Conservation (phyloP, 2,329 filamentous ascomycete species). For the Epichloe elymi region DNA sequence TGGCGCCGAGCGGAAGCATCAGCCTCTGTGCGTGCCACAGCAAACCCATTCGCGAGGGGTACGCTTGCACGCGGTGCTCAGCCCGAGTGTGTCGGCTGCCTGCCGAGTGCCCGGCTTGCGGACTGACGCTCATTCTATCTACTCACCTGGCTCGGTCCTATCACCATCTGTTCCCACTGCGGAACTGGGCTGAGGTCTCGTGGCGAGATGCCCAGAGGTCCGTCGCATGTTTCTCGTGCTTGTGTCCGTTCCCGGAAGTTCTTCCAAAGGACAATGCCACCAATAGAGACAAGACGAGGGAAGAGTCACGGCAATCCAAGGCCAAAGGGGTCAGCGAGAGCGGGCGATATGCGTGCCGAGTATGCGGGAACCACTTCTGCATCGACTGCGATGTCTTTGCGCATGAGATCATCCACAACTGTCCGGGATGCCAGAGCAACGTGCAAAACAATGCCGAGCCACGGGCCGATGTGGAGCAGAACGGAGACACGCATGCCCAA, state of each 20-base stretch:
- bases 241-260: constrained; percentile 52
- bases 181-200: constrained; percentile 81
- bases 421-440: constrained; percentile 68
- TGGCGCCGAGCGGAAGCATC: constrained; percentile 49
- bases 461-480: constrained; percentile 19
- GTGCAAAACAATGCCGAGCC: constrained; percentile 7
- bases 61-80: constrained; percentile 78
- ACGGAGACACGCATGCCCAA: constrained; percentile 18
- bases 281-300: constrained; percentile 11
- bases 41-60: constrained; percentile 68
- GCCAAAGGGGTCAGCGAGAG: constrained; percentile 67
- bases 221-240: constrained; percentile 65
- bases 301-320: constrained; percentile 12
- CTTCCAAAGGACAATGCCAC: constrained; percentile 16
- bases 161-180: constrained; percentile 80
- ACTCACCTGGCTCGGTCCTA: constrained; percentile 90
- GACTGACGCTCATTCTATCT: constrained; percentile 82
- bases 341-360: constrained; percentile 74
- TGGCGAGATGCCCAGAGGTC: constrained; percentile 59
- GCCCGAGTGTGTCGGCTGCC: constrained; percentile 84
- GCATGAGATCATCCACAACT: constrained; percentile 91
- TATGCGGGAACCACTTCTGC: constrained; percentile 86
- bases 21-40: constrained; percentile 89
- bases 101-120: constrained; percentile 80
- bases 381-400: constrained; percentile 96